Percentiles rank a stretch among this genome's conserved stretches.
Conservation (phyloP, 176 grass and related monocot genomes). For the Carex parvula region DNA sequence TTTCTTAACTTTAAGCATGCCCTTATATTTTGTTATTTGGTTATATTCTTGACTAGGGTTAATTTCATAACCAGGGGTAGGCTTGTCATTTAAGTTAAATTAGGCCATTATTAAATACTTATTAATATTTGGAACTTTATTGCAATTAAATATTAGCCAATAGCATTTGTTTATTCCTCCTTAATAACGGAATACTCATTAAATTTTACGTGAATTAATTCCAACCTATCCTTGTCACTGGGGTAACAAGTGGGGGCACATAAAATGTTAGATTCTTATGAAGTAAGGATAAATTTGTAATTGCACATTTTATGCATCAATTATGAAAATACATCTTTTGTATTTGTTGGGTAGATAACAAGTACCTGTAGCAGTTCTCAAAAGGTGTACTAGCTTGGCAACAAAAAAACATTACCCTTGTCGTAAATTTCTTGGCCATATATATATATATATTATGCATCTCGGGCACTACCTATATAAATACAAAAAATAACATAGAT, state of each 20-base stretch:
- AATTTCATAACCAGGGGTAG: slow-evolving; percentile 27
- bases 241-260: slow-evolving; percentile 23
- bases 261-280: slow-evolving; percentile 28
- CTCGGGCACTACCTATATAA: background rate
- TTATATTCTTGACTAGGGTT: slow-evolving; percentile 32
- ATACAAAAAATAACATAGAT: background rate
- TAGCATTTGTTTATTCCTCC: slow-evolving; percentile 24
- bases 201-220: slow-evolving; percentile 22
- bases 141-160: slow-evolving; percentile 32
- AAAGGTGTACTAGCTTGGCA: background rate
- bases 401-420: background rate
- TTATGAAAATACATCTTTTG: slow-evolving; percentile 17
- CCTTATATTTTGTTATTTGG: slow-evolving; percentile 60
- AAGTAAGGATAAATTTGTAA: slow-evolving; percentile 20
- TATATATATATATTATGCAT: background rate
- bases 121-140: slow-evolving; percentile 21
- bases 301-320: slow-evolving; percentile 18
- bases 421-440: background rate
- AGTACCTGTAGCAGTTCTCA: slow-evolving; percentile 7
- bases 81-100: slow-evolving; percentile 33
- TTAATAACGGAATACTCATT: slow-evolving; percentile 28
- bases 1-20: slow-evolving; percentile 43
- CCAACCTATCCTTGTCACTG: slow-evolving; percentile 18
- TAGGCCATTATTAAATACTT: slow-evolving; percentile 8
- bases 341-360: slow-evolving; percentile 14